Percentiles rank a stretch among this genome's conserved stretches.
Conservation (phyloP, 1,284 basidiomycete species). For the Irpex sp. region DNA sequence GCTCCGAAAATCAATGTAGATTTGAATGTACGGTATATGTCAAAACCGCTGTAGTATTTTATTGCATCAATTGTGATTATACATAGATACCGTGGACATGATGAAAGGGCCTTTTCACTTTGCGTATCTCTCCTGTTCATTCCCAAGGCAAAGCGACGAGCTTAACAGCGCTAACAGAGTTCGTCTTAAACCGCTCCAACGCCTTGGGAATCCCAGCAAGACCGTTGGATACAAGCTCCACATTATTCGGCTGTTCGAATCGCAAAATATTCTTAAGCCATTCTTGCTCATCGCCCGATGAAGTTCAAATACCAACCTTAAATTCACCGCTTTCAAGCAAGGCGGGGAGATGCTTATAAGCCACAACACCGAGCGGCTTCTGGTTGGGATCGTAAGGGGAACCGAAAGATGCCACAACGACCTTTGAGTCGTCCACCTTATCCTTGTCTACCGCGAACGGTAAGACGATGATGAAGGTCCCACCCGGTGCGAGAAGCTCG, state of each 20-base stretch:
- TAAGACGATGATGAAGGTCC: conserved; percentile 6
- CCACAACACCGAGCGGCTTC: not conserved
- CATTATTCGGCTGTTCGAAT: conserved; percentile 16
- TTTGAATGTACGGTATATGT: no score
- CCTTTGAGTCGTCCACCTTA: not conserved
- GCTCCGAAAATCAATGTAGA: no score
- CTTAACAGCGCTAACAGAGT: no score
- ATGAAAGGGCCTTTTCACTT: no score
- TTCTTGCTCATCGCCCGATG: not conserved
- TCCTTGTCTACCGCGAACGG: not conserved
- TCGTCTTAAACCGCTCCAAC: conserved; percentile 32
- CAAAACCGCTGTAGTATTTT: no score
- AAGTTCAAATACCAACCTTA: not conserved
- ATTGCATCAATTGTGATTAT: no score
- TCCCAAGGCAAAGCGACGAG: no score
- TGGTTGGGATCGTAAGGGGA: conserved; percentile 1
- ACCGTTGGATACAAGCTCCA: conserved; percentile 44
- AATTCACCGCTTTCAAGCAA: conserved; percentile 5
- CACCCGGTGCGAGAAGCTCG: conserved; percentile 9
- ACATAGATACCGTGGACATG: no score
- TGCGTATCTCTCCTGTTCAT: no score
- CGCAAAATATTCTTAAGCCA: no score
- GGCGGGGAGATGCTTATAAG: conserved; percentile 3
- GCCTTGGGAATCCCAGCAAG: conserved; percentile 41
- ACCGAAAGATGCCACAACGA: not conserved